phyloP scores from a whole-genome alignment of 257 asterid species.

The Fraxinus americana region DNA sequence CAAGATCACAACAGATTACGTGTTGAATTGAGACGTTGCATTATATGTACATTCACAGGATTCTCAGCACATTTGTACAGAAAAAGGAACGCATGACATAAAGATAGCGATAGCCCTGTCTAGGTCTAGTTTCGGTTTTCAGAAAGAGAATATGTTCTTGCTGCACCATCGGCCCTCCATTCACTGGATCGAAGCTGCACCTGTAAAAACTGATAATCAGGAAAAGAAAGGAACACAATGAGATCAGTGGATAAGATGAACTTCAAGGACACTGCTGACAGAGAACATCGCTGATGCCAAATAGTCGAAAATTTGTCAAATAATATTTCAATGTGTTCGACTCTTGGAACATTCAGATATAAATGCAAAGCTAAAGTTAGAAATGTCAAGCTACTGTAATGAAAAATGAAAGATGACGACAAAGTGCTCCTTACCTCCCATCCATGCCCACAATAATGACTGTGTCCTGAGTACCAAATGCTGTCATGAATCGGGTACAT shows the following conservation, averaged over 20 bases:
- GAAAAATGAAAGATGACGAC: background rate
- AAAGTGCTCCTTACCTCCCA: conserved; percentile 65
- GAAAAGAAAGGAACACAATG: conserved; percentile 1
- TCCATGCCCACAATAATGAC: conserved; percentile 67
- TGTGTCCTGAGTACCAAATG: conserved; percentile 77
- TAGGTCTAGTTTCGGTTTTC: conserved; percentile 53
- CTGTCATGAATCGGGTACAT: conserved; percentile 63
- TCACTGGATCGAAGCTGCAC: conserved; percentile 83
- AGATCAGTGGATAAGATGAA: conserved; percentile 16
- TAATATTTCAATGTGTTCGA: no score
- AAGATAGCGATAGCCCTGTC: conserved; percentile 31
- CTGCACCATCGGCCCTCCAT: conserved; percentile 87
- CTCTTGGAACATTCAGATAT: background rate
- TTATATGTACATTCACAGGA: conserved; percentile 25
- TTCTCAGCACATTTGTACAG: conserved; percentile 1
- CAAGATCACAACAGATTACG: background rate
- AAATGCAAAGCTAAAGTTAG: background rate
- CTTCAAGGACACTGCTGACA: conserved; percentile 3
- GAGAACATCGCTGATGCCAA: background rate
- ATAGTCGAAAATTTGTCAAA: background rate
- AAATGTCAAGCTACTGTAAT: background rate
- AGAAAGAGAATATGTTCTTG: conserved; percentile 72
- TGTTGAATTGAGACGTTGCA: background rate
- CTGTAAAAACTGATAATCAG: conserved; percentile 53
- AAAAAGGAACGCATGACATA: background rate